A percentile compares a stretch with the other conserved stretches of the same genome.
Evolutionary conservation across 2,329 filamentous ascomycete species (phyloP).

Genomic region (Parastagonospora nodorum): DNA sequence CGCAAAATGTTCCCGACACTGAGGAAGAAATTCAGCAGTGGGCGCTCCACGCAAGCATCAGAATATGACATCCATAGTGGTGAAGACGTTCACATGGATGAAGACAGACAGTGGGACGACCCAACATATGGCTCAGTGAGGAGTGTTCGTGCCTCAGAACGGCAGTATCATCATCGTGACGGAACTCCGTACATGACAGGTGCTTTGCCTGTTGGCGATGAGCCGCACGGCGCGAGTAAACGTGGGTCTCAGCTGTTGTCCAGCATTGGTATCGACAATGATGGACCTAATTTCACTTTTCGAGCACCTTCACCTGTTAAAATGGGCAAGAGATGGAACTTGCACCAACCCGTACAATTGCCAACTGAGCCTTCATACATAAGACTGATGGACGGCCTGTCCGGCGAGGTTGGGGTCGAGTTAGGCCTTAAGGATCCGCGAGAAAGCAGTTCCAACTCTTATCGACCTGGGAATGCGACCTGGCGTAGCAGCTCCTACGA

Average conservation of each 20-base stretch:
- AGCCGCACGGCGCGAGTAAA: not conserved
- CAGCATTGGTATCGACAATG: conserved; percentile 7
- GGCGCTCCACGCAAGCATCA: conserved; percentile 5
- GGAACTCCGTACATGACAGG: conserved; percentile 31
- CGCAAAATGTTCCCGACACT: conserved; percentile 29
- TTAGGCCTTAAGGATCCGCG: conserved; percentile 37
- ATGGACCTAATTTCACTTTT: conserved; percentile 22
- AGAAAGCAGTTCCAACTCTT: not conserved
- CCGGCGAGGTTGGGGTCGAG: conserved; percentile 25
- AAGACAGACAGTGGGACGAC: conserved; percentile 13
- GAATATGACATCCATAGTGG: not conserved
- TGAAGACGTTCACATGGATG: conserved; percentile 18
- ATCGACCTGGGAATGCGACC: not conserved
- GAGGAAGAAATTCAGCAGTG: conserved; percentile 27
- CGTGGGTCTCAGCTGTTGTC: conserved; percentile 6
- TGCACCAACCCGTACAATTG: conserved; percentile 9
- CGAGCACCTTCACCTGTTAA: conserved; percentile 23
- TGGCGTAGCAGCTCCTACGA: conserved; percentile 6
- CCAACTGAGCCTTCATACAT: conserved; percentile 37
- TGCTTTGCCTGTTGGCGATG: conserved; percentile 23
- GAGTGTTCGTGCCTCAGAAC: not conserved
- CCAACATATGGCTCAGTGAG: not conserved
- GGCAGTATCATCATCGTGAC: conserved; percentile 1
- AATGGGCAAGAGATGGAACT: not conserved
- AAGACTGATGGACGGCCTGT: conserved; percentile 36